Conservation (phyloP, 2,329 filamentous ascomycete species). For the Monascus ruber region DNA sequence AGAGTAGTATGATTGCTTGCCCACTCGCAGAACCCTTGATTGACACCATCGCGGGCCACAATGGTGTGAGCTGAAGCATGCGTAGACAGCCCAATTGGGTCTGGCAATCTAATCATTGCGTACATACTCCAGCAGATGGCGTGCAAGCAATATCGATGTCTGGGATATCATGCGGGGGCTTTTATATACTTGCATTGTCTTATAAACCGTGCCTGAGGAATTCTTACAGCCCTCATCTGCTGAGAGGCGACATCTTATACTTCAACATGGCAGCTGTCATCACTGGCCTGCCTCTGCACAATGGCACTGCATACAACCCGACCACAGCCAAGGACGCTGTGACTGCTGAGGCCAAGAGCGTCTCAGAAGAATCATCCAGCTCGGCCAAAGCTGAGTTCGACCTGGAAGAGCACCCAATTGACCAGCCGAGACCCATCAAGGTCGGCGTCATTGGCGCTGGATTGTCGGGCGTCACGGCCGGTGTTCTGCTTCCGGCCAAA, state of each 20-base stretch:
- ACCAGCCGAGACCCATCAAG: slow-evolving; percentile 37
- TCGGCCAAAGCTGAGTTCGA: slow-evolving; percentile 11
- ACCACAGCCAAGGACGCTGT: not conserved
- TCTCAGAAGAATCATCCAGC: not conserved
- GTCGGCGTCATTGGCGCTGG: slow-evolving; percentile 56
- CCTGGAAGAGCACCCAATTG: slow-evolving; percentile 36
- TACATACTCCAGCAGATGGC: not conserved
- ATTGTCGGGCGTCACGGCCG: slow-evolving; percentile 52
- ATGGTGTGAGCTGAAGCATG: slow-evolving; percentile 1
- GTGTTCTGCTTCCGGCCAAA: slow-evolving; percentile 55
- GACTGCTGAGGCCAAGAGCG: slow-evolving; percentile 5
- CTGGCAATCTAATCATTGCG: too few species aligned
- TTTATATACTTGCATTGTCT: too few species aligned
- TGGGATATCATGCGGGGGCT: too few species aligned
- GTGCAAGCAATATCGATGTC: not conserved
- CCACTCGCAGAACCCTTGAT: not conserved
- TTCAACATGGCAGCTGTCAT: not conserved
- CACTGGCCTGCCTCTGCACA: not conserved
- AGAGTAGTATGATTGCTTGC: not conserved
- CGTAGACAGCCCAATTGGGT: too few species aligned
- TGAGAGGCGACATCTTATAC: too few species aligned
- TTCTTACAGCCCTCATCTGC: too few species aligned
- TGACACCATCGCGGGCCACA: slow-evolving; percentile 6
- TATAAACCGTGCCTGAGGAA: too few species aligned
- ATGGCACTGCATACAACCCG: not conserved